Evolutionary conservation across 108 stramenopile species (phyloP), one percentile per base, ranked within the genome.

Genomic region (Cyclotella atomus): DNA sequence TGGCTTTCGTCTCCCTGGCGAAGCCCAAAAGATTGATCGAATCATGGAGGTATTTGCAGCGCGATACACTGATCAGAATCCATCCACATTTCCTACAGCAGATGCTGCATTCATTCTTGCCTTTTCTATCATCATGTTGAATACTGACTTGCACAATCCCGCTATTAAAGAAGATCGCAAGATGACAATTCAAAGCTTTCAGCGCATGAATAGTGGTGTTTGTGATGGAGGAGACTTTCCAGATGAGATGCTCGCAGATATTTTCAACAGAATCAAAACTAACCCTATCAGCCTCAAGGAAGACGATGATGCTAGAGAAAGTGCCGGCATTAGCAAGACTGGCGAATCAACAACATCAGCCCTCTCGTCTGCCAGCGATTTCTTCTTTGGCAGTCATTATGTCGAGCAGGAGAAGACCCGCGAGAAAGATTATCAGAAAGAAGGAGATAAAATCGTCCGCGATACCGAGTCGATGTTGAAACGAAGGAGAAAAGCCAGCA

Each of bases 1-100:
- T 62, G 97, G 98, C 23, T 99, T 99, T 73, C 89, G 99, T 30
- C 81, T 99, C 19, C 99, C 99, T 24, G 99, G 99, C 12, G 99
- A 99, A 88, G 99, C 99, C 4, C 99, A 99, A 74, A 99, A 99
- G 87, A 99, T 99, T 82, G 99, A 99, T 76, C 98, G 99, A 30
- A 98, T 99, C 67, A 98, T 99, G 97, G 99, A 99, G 72, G 97
- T 96, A 45, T 99, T 98, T 81, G 97, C 98, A 17, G 99, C 96
- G 76, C 84, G 93, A 8, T 99, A 93, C 80, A 95, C 86, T 32
- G 77, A 81, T 43, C 95, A 97, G 69, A 97, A 97, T 77, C 81
- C 85, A 7, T 72, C 61, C 29, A 88, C 87, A 12, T 98, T 99
- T 71, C 96, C 99, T 5, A 86, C 83, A 23, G 96, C 98, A 8